Percentiles rank a stretch among this genome's conserved stretches.
Conservation (phyloP, 495 filamentous ascomycete species). For the Cudoniella acicularis region DNA sequence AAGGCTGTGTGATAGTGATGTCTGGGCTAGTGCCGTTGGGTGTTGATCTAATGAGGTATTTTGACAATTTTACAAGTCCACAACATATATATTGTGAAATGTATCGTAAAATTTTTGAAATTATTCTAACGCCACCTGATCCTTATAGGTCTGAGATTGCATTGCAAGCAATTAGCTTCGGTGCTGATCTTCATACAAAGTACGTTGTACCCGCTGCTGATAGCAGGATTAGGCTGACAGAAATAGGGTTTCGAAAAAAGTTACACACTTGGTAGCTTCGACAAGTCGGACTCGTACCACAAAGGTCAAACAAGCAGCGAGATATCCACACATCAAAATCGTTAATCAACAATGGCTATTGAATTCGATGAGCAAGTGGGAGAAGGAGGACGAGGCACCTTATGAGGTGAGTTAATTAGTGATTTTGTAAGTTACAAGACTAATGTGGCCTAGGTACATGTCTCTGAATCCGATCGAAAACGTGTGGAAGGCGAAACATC, state of each 20-base stretch:
- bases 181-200: conserved; percentile 63
- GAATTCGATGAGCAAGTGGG: conserved; percentile 77
- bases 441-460: conserved; percentile 35
- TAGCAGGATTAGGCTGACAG: conserved; percentile 10
- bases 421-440: neutral
- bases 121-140: neutral
- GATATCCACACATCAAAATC: conserved; percentile 71
- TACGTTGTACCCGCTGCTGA: conserved; percentile 33
- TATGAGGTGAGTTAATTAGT: conserved; percentile 48
- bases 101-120: neutral
- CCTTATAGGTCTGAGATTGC: conserved; percentile 70
- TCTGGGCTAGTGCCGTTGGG: conserved; percentile 84
- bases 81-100: neutral
- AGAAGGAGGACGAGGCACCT: conserved; percentile 64
- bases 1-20: conserved; percentile 69
- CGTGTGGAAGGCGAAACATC: conserved; percentile 18
- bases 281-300: conserved; percentile 69
- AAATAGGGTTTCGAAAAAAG: conserved; percentile 30
- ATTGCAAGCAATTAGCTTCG: conserved; percentile 79
- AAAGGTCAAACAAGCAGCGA: conserved; percentile 79
- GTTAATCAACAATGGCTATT: conserved; percentile 87
- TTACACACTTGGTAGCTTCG: conserved; percentile 53
- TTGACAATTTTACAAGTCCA: conserved; percentile 2
- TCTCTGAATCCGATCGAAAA: conserved; percentile 58
- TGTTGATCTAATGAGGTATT: conserved; percentile 60